Evolutionary conservation across 495 filamentous ascomycete species (phyloP), one percentile per base, ranked within the genome.

Genomic region (Talaromyces nanjingensis): DNA sequence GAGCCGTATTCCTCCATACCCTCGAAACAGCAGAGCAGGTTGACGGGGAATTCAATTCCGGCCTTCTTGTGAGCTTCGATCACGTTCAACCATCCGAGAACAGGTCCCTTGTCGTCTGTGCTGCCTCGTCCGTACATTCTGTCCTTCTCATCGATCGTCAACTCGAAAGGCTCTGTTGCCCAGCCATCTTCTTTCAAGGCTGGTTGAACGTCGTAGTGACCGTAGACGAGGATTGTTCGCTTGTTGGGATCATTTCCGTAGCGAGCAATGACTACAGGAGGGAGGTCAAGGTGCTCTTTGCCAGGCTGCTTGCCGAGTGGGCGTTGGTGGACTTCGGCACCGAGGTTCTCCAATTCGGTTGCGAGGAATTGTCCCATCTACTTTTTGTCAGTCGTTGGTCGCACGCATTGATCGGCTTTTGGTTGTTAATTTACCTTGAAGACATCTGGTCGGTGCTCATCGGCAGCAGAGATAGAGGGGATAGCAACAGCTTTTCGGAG

Each of bases 1-100:
- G 91, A 96, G 47, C 96, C 96, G 74, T 96, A 96, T 78, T 99
- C 96, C 78, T 99, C 94, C 96, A 99, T 99, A 49, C 96, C 96
- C 78, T 99, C 96, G 70, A 99, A 99, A 82, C 96, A 99, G 92
- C 97, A 97, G 33, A 99, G 85, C 63, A 99, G 83, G 81, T 99
- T 99, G 67, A 99, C 93, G 6, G 96, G 96, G 71, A 98, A 87
- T 56, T 97, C 93, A 56, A 97, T 81, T 47, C 93, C 91, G 59
- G 96, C 93, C 75, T 91, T 92, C 75, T 93, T 86, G 82, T 99
- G 94, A 11, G 96, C 93, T 74, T 99, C 92, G 62, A 99, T 97
- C 57, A 92, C 92, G 68, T 98, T 98, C 59, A 99, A 76, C 96
- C 96, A 99, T 59, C 96, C 96, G 25, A 99, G 79, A 8, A 99